phyloP scores from a whole-genome alignment of 2,329 filamentous ascomycete genomes.

The Alternaria tenuissima region DNA sequence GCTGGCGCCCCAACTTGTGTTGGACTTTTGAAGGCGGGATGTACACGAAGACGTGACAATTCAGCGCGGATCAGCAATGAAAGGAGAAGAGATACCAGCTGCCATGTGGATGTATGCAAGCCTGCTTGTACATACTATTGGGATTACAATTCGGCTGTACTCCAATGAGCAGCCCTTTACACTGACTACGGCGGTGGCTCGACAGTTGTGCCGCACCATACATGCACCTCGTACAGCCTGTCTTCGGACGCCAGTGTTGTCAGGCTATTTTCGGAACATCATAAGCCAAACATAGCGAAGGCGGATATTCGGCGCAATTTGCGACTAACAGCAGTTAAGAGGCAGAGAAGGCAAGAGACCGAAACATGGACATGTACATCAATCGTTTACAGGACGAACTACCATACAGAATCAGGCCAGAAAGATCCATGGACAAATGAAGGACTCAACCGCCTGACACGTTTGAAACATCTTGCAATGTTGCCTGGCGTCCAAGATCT shows the following conservation, averaged over 20 bases:
- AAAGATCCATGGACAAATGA: conserved; percentile 14
- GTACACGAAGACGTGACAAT: neutral
- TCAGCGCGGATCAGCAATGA: neutral
- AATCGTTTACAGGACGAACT: neutral
- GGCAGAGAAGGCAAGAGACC: neutral
- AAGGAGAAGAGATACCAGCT: neutral
- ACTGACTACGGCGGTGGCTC: neutral
- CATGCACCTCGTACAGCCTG: neutral
- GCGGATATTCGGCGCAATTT: neutral
- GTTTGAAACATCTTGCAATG: conserved; percentile 21
- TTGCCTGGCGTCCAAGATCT: conserved; percentile 12
- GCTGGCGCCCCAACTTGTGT: conserved; percentile 80
- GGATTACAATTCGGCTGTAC: neutral
- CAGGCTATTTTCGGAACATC: neutral
- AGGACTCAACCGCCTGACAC: conserved; percentile 12
- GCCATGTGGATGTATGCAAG: neutral
- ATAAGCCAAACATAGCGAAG: neutral
- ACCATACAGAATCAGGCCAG: neutral
- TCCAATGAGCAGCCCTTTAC: neutral
- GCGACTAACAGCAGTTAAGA: neutral
- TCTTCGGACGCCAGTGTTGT: neutral
- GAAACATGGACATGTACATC: conserved; percentile 10
- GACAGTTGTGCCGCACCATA: neutral
- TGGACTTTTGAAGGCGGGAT: conserved; percentile 74
- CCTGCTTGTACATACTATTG: neutral